A percentile compares a stretch with the other conserved stretches of the same genome.
Conservation (phyloP, 2,329 filamentous ascomycete species). For the Tolypocladium nubicola region DNA sequence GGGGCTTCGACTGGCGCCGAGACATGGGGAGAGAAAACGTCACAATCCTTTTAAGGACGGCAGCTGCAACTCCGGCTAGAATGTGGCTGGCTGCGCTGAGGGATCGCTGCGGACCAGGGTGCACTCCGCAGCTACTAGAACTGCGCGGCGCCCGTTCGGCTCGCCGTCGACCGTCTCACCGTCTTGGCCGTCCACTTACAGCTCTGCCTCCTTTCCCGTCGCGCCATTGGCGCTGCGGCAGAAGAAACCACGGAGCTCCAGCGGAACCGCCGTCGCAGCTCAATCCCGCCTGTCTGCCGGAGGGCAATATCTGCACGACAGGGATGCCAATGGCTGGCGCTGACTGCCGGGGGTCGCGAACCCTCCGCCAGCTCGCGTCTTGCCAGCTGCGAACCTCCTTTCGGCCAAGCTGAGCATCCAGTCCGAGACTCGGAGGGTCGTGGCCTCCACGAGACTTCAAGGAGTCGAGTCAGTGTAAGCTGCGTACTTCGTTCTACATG, state of each 20-base stretch:
- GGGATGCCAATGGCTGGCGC: background rate
- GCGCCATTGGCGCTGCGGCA: background rate
- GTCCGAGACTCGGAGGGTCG: background rate
- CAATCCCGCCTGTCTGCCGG: background rate
- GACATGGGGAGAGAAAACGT: background rate
- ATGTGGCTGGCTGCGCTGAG: background rate
- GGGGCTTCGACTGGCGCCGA: background rate
- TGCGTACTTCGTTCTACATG: background rate
- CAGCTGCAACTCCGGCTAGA: background rate
- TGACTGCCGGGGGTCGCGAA: background rate
- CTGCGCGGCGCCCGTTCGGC: background rate
- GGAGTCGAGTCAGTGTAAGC: background rate
- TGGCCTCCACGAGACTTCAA: too few species aligned
- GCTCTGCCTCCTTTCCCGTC: background rate
- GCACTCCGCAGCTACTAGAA: background rate
- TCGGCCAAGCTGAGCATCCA: background rate
- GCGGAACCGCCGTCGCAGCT: background rate
- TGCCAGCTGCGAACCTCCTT: background rate
- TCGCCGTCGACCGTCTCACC: background rate
- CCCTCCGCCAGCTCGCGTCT: background rate
- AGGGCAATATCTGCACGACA: background rate
- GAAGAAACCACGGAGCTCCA: background rate
- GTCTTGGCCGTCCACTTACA: too few species aligned
- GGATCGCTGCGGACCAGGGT: background rate
- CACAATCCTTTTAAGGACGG: background rate